Conservation (phyloP, 2,329 filamentous ascomycete genomes). For the Cytospora chrysosperma region DNA sequence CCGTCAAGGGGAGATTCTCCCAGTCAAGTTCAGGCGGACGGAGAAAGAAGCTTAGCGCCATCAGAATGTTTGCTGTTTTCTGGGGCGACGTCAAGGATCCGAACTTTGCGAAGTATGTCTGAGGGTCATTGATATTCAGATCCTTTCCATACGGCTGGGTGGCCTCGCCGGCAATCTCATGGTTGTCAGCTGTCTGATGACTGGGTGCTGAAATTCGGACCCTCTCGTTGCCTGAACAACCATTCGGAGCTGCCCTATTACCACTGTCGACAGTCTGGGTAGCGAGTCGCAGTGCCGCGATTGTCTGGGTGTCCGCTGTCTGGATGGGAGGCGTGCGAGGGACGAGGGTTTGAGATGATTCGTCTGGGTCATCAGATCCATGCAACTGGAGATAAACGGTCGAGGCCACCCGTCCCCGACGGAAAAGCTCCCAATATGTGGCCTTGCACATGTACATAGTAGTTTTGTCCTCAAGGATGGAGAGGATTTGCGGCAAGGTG, state of each 20-base stretch:
- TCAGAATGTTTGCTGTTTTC: neutral
- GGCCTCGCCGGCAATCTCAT: neutral
- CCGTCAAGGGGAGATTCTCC: neutral
- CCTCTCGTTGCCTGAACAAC: neutral
- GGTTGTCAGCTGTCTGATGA: neutral
- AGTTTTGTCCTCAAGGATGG: neutral
- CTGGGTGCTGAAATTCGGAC: neutral
- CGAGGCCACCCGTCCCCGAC: neutral
- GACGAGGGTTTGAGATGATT: neutral
- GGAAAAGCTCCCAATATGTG: conserved; percentile 1
- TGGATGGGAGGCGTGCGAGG: neutral
- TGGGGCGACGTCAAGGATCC: neutral
- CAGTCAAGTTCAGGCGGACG: neutral
- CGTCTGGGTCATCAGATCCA: neutral
- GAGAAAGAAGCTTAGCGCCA: neutral
- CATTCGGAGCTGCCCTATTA: neutral
- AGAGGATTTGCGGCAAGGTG: neutral
- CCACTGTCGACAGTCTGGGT: neutral
- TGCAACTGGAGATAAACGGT: neutral
- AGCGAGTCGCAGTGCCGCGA: neutral
- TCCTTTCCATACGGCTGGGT: neutral
- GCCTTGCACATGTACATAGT: neutral
- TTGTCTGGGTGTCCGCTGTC: neutral
- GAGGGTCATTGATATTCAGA: neutral
- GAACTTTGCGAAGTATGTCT: neutral